Evolutionary conservation across 139 green algal species (phyloP).

Genomic region (Asterochloris erici): DNA sequence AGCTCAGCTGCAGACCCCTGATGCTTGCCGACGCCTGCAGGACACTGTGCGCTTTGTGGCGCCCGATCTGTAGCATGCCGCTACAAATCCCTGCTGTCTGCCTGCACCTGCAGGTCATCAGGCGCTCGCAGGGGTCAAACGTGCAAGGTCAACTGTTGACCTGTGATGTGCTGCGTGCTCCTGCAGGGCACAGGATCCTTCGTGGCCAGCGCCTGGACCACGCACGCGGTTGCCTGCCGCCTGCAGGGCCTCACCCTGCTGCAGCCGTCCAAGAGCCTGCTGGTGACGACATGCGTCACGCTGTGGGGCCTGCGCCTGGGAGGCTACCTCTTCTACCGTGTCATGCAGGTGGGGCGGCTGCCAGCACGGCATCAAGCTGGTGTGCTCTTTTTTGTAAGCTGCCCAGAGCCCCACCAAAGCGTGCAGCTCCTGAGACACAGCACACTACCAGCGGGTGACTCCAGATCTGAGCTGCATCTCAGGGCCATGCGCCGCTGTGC

Average conservation of each 20-base stretch:
- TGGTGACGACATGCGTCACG: conserved; percentile 31
- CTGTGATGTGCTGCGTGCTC: too few relatives aligned
- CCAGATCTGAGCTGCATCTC: too few relatives aligned
- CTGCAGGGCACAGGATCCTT: not conserved
- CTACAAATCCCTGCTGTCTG: not conserved
- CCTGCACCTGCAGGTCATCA: not conserved
- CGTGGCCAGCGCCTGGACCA: not conserved
- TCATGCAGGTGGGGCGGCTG: conserved; percentile 22
- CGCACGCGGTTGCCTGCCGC: not conserved
- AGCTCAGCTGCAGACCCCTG: too few relatives aligned
- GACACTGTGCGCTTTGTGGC: too few relatives aligned
- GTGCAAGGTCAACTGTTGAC: too few relatives aligned
- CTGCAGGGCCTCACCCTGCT: not conserved
- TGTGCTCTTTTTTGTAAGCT: too few relatives aligned
- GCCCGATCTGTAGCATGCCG: not conserved
- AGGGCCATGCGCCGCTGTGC: too few relatives aligned
- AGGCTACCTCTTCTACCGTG: conserved; percentile 35
- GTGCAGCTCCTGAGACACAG: too few relatives aligned
- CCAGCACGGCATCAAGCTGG: too few relatives aligned
- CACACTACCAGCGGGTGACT: too few relatives aligned
- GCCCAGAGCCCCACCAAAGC: too few relatives aligned
- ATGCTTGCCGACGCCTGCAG: too few relatives aligned
- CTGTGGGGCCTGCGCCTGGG: conserved; percentile 38
- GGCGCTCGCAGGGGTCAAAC: not conserved
- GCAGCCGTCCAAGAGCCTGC: conserved; percentile 7